Evolutionary conservation across 345 rosid species (phyloP), one percentile per base, ranked within the genome.

Genomic region (Euclidium syriacum): DNA sequence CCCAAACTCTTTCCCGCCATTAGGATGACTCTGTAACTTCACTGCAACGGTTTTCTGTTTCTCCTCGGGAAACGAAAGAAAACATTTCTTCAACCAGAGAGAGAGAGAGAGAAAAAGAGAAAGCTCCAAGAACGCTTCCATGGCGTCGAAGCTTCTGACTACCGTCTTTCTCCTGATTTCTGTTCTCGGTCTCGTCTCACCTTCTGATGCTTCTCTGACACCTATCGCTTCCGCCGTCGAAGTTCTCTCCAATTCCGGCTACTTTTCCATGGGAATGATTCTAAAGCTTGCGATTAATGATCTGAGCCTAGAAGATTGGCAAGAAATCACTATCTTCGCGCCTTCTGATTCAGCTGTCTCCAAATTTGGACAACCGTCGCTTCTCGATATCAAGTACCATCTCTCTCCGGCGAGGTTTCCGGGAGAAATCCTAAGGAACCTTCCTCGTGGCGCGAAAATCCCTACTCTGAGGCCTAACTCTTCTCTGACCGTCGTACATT

Each of bases 211-310:
- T 16, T 49, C 72, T 56, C 23, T 26, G 5, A 16, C 36, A 16
- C 20, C 65, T 16, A 36, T 75, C 3, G 59, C 61, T 25, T 47
- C 67, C 64, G 76, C 76, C 56, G 39, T 43, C 0, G 78, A 79
- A 26, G 19, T 64, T 44, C 78, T 75, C 58, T 52, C 75, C 18
- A 54, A 72, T 58, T 65, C 83, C 26, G 78, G 80, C 54, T 73
- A 60, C 48, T 70, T 79, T 41, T 79, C 83, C 46, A 75, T 79
- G 80, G 78, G 73, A 57, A 75, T 76, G 39, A 76, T 78, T 27
- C 78, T 79, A 4, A 40, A 62, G 51, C 33, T 75, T 50, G 73
- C 70, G 11, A 30, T n/a, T 17, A 54, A 60, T 36, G 49, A 56
- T n/a, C 77, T 80, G 1, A 20, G 32, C 29, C 79, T 77, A 15